Conservation (phyloP, 352 stramenopile genomes). For the Phytophthora kernoviae region DNA sequence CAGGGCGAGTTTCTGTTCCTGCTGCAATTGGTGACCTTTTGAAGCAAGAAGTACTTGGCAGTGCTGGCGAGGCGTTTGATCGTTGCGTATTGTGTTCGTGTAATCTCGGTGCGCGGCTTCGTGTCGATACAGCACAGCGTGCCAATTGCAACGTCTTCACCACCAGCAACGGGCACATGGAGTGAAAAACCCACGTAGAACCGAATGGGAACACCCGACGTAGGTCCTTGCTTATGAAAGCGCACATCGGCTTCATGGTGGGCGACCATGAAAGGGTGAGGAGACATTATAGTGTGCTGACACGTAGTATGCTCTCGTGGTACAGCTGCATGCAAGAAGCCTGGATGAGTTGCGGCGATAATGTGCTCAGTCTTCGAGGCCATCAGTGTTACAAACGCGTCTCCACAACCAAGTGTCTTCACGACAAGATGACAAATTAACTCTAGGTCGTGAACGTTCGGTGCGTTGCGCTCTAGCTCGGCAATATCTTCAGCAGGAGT, state of each 20-base stretch:
- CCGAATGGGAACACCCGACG: slow-evolving; percentile 34
- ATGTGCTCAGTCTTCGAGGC: slow-evolving; percentile 42
- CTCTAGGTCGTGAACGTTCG: slow-evolving; percentile 41
- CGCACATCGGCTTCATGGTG: slow-evolving; percentile 67
- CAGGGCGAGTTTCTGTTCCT: neutral
- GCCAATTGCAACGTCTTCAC: slow-evolving; percentile 16
- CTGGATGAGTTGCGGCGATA: slow-evolving; percentile 36
- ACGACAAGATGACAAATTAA: slow-evolving; percentile 55
- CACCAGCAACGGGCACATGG: slow-evolving; percentile 13
- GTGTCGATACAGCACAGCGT: slow-evolving; percentile 45
- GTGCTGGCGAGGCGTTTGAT: slow-evolving; percentile 28
- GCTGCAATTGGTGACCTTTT: slow-evolving; percentile 19
- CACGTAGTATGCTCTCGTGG: slow-evolving; percentile 58
- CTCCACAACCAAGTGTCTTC: slow-evolving; percentile 50
- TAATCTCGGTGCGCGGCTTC: slow-evolving; percentile 29
- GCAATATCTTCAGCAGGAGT: slow-evolving; percentile 2
- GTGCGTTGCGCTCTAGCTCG: slow-evolving; percentile 25
- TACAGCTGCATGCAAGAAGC: slow-evolving; percentile 27
- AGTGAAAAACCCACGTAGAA: slow-evolving; percentile 73
- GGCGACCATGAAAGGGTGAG: slow-evolving; percentile 44
- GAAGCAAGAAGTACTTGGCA: slow-evolving; percentile 25
- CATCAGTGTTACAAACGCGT: slow-evolving; percentile 59
- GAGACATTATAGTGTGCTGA: slow-evolving; percentile 59
- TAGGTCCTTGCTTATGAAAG: slow-evolving; percentile 38
- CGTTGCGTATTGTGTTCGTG: slow-evolving; percentile 38